Base-by-base conservation (phyloP, 306 rosid species). In the Glycine tomentella region DNA sequence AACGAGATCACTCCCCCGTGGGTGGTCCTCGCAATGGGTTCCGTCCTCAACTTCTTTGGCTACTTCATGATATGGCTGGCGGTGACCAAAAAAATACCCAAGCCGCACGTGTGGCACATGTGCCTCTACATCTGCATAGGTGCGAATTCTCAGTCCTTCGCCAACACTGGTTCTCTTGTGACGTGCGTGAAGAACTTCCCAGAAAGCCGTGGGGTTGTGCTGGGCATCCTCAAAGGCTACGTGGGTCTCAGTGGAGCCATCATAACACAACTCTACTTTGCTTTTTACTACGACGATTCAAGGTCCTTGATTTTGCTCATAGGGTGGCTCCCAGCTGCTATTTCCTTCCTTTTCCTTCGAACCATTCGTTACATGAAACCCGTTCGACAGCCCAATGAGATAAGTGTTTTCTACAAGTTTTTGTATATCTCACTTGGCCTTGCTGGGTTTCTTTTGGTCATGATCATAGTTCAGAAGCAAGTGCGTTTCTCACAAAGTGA, bases 21-120 rank as follows among this genome's bases (percentile, higher is more conserved):
- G 84, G 82, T 86, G 0, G 90, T 87, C 5, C 74, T 87, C 0
- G 73, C 80, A 45, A 65, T 93, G 6, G 94, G 97, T 0, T 90
- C 89, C 0, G 13, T 82, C 4, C 80, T 93, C 6, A 93, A 93
- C 81, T 90, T 93, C 64, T 84, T 88, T 33, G 93, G 98, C 0
- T 88, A 93, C 84, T 89, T 93, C 87, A 93, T 93, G 98, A 89
- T 93, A 2, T 93, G 93, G 93, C 88, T 93, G 1, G 84, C 90
- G 0, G 89, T 93, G 4, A 61, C 95, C 0, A 6, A 56, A 3
- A 88, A 38, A 45, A 86, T 93, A 0, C 8, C 89, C 0, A 87
- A 79, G 17, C 92, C 98, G 0, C 51, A 77, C 0, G 90, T 87
- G 0, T 91, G 98, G 98, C 87, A 82, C 5, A 90, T 93, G 95